These are phyloP conservation scores for Penicillium cinerascens DNA, from an alignment of 495 filamentous ascomycete species.

Conservation along the genomic window DNA sequence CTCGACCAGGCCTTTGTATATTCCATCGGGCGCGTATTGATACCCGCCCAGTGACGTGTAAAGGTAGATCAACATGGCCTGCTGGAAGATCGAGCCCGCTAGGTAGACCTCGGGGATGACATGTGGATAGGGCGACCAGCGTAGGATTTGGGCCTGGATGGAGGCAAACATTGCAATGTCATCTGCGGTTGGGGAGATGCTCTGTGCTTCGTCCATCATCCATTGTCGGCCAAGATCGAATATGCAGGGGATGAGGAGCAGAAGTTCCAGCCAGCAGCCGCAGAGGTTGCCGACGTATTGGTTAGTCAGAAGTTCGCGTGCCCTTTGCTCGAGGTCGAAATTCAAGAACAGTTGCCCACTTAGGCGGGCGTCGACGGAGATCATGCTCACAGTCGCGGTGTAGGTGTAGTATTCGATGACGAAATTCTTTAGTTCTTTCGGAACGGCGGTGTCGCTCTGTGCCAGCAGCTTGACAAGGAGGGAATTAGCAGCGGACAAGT, in stretches of 20 bases:
- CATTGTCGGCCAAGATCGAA: slow-evolving; percentile 40
- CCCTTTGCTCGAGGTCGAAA: slow-evolving; percentile 35
- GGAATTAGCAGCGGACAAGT: slow-evolving; percentile 33
- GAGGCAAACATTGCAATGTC: slow-evolving; percentile 41
- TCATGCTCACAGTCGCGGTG: slow-evolving; percentile 42
- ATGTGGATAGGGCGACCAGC: slow-evolving; percentile 31
- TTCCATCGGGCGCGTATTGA: slow-evolving; percentile 25
- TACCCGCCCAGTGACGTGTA: slow-evolving; percentile 33
- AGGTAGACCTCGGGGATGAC: slow-evolving; percentile 32
- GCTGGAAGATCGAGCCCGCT: slow-evolving; percentile 35
- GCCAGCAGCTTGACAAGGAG: slow-evolving; percentile 31
- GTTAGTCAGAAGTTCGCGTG: slow-evolving; percentile 25
- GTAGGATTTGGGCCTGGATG: slow-evolving; percentile 33
- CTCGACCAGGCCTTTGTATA: slow-evolving; percentile 29
- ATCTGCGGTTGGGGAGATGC: slow-evolving; percentile 28
- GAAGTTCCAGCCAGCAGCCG: slow-evolving; percentile 36
- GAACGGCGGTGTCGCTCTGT: slow-evolving; percentile 31
- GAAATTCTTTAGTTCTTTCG: slow-evolving; percentile 36
- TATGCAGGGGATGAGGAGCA: slow-evolving; percentile 35
- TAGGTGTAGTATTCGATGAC: slow-evolving; percentile 41
- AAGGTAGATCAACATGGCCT: slow-evolving; percentile 36
- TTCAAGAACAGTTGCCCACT: slow-evolving; percentile 33
- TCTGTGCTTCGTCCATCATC: slow-evolving; percentile 29
- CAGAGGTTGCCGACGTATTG: slow-evolving; percentile 37
- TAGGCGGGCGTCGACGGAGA: slow-evolving; percentile 36